Percentiles rank a stretch among this genome's conserved stretches.
Evolutionary conservation across 2,329 filamentous ascomycete genomes (phyloP).

Genomic region (Didymella pinodella): DNA sequence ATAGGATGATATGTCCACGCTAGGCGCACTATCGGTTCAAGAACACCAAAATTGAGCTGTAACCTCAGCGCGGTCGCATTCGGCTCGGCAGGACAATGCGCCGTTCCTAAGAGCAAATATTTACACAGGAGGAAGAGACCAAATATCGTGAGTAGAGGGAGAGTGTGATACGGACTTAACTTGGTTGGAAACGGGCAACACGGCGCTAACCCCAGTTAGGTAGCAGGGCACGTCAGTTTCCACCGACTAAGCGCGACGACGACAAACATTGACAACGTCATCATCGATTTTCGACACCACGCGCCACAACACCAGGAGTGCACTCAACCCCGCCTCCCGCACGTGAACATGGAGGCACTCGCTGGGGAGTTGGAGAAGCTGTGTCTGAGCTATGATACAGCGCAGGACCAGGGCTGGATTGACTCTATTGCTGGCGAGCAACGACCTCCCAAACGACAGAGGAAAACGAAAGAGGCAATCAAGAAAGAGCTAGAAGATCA

Average conservation of each 20-base stretch:
- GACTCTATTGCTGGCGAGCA: conserved; percentile 67
- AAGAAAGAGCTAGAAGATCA: conserved; percentile 76
- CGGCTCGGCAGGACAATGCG: too few species aligned
- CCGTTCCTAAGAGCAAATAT: too few species aligned
- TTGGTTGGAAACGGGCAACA: too few species aligned
- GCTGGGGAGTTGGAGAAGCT: conserved; percentile 61
- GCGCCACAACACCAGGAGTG: conserved; percentile 19
- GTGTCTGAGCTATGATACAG: conserved; percentile 51
- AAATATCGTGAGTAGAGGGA: too few species aligned
- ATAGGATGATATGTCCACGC: too few species aligned
- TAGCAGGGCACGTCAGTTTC: too few species aligned
- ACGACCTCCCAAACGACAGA: conserved; percentile 60
- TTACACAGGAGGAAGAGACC: too few species aligned
- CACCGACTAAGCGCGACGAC: conserved; percentile 2
- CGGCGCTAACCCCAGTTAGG: too few species aligned
- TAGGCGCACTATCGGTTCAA: too few species aligned
- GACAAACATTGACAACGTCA: conserved; percentile 26
- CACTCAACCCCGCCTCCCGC: conserved; percentile 17
- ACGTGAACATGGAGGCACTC: conserved; percentile 50
- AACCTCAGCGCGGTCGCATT: too few species aligned
- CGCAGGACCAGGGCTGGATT: conserved; percentile 54
- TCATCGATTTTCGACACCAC: conserved; percentile 30
- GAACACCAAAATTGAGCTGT: too few species aligned
- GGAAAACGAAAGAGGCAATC: conserved; percentile 67
- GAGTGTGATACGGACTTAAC: too few species aligned